Conservation (phyloP, 371 early-diverging fungal genomes). For the Paraphysoderma sedebokerense region DNA sequence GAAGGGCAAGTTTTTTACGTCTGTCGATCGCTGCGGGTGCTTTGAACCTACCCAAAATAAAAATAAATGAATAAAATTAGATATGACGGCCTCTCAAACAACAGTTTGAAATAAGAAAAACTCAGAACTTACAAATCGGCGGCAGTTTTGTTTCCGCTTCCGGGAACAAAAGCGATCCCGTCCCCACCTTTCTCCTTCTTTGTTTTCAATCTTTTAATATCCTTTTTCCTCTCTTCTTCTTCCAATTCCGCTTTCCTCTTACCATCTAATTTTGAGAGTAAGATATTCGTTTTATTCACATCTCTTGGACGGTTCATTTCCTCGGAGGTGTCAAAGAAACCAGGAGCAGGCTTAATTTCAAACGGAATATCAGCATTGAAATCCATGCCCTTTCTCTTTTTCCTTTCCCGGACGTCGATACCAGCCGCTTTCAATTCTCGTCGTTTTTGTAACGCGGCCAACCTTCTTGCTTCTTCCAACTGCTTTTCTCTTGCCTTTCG, state of each 20-base stretch:
- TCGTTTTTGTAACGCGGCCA: slow-evolving; percentile 79
- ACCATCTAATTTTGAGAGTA: slow-evolving; percentile 56
- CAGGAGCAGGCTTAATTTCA: slow-evolving; percentile 65
- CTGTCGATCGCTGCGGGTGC: slow-evolving; percentile 14
- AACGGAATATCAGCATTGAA: slow-evolving; percentile 94
- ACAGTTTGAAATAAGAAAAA: slow-evolving; percentile 22
- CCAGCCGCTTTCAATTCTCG: slow-evolving; percentile 94
- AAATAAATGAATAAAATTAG: not conserved
- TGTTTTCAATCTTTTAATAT: slow-evolving; percentile 57
- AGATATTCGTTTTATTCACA: slow-evolving; percentile 34
- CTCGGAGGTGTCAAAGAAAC: slow-evolving; percentile 80
- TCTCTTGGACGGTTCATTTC: slow-evolving; percentile 52
- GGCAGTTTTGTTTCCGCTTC: slow-evolving; percentile 14
- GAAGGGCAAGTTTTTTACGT: slow-evolving; percentile 61
- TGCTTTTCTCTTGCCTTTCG: slow-evolving; percentile 95
- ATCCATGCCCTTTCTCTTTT: slow-evolving; percentile 52
- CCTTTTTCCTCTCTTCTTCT: slow-evolving; percentile 46
- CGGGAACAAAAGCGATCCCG: slow-evolving; percentile 5
- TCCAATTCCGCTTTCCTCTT: slow-evolving; percentile 49
- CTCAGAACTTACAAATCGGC: slow-evolving; percentile 19
- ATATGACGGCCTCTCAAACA: not conserved
- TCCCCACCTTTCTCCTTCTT: slow-evolving; percentile 26
- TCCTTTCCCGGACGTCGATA: slow-evolving; percentile 43
- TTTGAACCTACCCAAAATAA: not conserved
- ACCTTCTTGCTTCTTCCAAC: slow-evolving; percentile 82